Conservation (phyloP, 306 rosid genomes). For the Fagus sylvatica region DNA sequence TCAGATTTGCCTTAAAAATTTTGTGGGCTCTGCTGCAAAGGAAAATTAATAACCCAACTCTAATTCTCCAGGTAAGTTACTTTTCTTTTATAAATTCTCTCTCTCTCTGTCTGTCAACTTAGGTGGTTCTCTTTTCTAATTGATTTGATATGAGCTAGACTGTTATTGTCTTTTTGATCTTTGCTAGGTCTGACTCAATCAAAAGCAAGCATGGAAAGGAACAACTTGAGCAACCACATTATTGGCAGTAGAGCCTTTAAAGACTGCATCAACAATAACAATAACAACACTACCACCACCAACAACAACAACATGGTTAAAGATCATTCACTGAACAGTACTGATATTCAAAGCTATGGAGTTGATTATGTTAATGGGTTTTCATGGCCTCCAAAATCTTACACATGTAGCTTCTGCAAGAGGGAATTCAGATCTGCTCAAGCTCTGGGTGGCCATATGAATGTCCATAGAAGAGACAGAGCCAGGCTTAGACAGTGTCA, state of each 20-base stretch:
- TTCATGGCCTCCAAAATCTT: conserved; percentile 92
- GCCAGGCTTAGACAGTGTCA: conserved; percentile 66
- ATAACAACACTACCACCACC: neutral
- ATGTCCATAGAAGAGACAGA: conserved; percentile 91
- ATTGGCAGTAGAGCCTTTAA: conserved; percentile 9
- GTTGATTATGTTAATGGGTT: conserved; percentile 55
- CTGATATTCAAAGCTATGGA: conserved; percentile 8
- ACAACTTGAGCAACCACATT: conserved; percentile 26
- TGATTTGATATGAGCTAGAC: conserved; percentile 37
- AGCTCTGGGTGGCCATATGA: conserved; percentile 97
- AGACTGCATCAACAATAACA: conserved; percentile 20
- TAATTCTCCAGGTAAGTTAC: conserved; percentile 32
- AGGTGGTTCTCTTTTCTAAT: conserved; percentile 5
- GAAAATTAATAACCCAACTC: conserved; percentile 19
- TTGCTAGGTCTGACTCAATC: conserved; percentile 24
- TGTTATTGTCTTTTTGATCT: conserved; percentile 31
- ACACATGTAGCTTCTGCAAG: conserved; percentile 81
- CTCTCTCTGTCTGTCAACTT: conserved; percentile 13
- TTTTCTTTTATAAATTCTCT: neutral
- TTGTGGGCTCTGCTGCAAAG: conserved; percentile 23
- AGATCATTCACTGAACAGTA: conserved; percentile 16
- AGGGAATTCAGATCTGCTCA: conserved; percentile 96
- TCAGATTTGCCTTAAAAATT: conserved; percentile 37
- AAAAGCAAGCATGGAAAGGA: conserved; percentile 43
- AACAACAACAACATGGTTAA: conserved; percentile 24